Conservation (phyloP, 176 grass and related monocot genomes). For the Phyllostachys edulis region DNA sequence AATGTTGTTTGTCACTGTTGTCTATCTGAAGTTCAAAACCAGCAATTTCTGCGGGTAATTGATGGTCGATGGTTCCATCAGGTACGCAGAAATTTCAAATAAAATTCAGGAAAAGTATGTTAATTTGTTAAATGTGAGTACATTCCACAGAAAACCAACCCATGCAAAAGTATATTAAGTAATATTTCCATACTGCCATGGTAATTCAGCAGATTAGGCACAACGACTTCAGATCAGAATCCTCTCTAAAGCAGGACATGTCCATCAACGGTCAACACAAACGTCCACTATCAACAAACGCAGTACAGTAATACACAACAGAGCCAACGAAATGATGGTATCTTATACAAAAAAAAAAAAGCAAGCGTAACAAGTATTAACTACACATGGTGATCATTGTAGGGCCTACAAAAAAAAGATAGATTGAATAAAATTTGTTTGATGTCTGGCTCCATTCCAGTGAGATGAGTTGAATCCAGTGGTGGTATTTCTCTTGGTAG, state of each 20-base stretch:
- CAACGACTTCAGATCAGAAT: neutral
- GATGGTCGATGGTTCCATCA: neutral
- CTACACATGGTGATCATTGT: neutral
- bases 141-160: neutral
- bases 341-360: neutral
- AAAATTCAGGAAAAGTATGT: neutral
- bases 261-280: neutral
- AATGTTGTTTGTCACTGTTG: neutral
- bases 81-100: neutral
- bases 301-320: neutral
- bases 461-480: neutral
- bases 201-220: neutral
- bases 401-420: neutral
- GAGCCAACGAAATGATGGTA: neutral
- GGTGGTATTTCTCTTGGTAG: neutral
- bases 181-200: neutral
- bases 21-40: neutral
- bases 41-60: neutral
- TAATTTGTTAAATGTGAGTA: neutral
- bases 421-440: neutral
- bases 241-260: neutral
- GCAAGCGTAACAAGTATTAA: neutral
- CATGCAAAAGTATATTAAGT: neutral
- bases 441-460: neutral
- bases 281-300: neutral